A percentile compares a stretch with the other conserved stretches of the same genome.
Conservation (phyloP, 345 rosid species). For the Cardamine chenopodiifolia region DNA sequence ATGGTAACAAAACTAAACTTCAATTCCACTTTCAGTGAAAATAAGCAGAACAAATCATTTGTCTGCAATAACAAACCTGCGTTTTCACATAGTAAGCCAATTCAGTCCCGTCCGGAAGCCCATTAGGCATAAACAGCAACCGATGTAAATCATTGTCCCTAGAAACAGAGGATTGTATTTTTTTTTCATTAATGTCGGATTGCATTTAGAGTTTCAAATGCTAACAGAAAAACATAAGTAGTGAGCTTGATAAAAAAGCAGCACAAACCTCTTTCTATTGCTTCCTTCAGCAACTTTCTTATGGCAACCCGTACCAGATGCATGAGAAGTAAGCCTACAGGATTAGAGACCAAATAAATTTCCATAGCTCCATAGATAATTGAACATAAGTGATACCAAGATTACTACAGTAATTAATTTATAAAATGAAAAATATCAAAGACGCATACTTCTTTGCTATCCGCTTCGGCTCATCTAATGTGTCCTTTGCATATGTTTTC, state of each 20-base stretch:
- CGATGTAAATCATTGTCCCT: conserved; percentile 98
- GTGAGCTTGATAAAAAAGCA: conserved; percentile 14
- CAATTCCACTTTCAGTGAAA: background rate
- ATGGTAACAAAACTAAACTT: conserved; percentile 3
- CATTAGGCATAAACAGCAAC: conserved; percentile 89
- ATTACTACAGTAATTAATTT: conserved; percentile 1
- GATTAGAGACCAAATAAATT: conserved; percentile 16
- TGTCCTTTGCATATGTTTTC: conserved; percentile 37
- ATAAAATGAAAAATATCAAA: conserved; percentile 18
- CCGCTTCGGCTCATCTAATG: conserved; percentile 48
- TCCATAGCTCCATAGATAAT: background rate
- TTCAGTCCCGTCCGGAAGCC: conserved; percentile 92
- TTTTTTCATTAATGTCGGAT: conserved; percentile 8
- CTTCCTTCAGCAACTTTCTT: conserved; percentile 71
- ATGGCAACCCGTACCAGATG: conserved; percentile 47
- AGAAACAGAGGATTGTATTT: conserved; percentile 24
- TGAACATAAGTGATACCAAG: background rate
- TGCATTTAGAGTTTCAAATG: conserved; percentile 14
- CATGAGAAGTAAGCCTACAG: conserved; percentile 56
- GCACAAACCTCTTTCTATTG: conserved; percentile 64
- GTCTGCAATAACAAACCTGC: conserved; percentile 55
- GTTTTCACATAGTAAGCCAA: conserved; percentile 85
- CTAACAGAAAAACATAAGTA: conserved; percentile 11
- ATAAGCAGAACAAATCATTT: background rate
- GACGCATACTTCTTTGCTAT: conserved; percentile 55